A percentile compares a stretch with the other conserved stretches of the same genome.
Conservation (phyloP, 257 asterid genomes). For the Handroanthus guayacan region DNA sequence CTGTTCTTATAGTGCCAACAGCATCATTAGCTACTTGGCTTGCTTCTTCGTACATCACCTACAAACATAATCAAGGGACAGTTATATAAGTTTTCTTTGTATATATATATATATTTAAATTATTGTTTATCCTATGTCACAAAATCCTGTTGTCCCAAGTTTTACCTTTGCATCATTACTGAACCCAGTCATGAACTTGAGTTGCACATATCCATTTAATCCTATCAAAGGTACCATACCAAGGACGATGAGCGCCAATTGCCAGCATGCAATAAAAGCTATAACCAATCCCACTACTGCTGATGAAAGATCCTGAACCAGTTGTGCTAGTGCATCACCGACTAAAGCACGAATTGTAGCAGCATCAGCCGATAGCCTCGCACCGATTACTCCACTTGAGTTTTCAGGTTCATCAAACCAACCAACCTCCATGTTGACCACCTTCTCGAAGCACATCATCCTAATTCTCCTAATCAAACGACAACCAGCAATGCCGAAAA, state of each 20-base stretch:
- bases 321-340: constrained; percentile 87
- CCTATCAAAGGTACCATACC: constrained; percentile 72
- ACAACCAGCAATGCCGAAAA: constrained; percentile 86
- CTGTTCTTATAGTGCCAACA: constrained; percentile 72
- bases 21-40: constrained; percentile 76
- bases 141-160: background rate
- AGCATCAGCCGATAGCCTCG: constrained; percentile 91
- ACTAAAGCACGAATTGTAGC: constrained; percentile 77
- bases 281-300: constrained; percentile 65
- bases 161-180: constrained; percentile 82
- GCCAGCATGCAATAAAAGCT: constrained; percentile 81
- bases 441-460: constrained; percentile 84
- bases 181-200: constrained; percentile 77
- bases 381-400: constrained; percentile 87
- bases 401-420: constrained; percentile 87
- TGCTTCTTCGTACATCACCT: constrained; percentile 78
- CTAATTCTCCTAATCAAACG: constrained; percentile 74
- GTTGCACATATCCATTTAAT: constrained; percentile 64
- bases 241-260: constrained; percentile 74
- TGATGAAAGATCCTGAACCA: constrained; percentile 80
- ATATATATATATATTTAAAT: background rate
- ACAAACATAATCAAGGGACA: constrained; percentile 30
- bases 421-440: constrained; percentile 82
- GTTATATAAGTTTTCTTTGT: background rate
- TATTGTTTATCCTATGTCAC: background rate